Percentiles rank a stretch among this genome's conserved stretches.
These are phyloP conservation scores for Plantago ovata DNA, from an alignment of 257 asterid genomes.

Conservation along the genomic window DNA sequence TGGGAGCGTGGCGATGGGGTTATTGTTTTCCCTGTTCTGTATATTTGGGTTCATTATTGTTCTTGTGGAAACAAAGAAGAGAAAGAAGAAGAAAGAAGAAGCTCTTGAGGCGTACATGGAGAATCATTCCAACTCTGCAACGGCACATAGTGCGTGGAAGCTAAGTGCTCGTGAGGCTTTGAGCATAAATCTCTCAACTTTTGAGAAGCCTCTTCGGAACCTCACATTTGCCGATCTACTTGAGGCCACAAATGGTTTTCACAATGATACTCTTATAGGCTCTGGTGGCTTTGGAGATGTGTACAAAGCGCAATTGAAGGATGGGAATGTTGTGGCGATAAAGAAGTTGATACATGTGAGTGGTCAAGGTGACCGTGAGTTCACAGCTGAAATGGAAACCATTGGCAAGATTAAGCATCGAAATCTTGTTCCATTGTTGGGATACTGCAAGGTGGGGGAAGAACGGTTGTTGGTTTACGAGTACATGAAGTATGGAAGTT, in stretches of 20 bases:
- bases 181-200: conserved; percentile 71
- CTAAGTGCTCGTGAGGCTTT: conserved; percentile 66
- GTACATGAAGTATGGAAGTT: conserved; percentile 89
- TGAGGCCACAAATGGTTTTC: conserved; percentile 84
- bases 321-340: conserved; percentile 80
- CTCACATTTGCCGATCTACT: conserved; percentile 91
- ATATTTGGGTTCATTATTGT: conserved; percentile 69
- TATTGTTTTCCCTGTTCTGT: conserved; percentile 76
- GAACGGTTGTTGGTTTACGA: conserved; percentile 86
- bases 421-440: conserved; percentile 79
- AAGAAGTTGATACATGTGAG: conserved; percentile 82
- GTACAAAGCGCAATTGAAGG: conserved; percentile 78
- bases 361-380: conserved; percentile 89
- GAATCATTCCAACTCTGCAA: conserved; percentile 59
- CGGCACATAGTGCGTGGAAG: conserved; percentile 65
- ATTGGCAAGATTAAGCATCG: conserved; percentile 89
- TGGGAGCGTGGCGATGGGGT: conserved; percentile 84
- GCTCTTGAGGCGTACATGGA: conserved; percentile 76
- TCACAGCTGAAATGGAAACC: conserved; percentile 96
- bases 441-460: conserved; percentile 83
- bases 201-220: conserved; percentile 79
- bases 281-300: conserved; percentile 98
- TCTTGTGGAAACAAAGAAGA: conserved; percentile 61
- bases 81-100: conserved; percentile 74
- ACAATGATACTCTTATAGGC: conserved; percentile 65